These are phyloP conservation scores for Sistotremastrum niveocremeum DNA, from an alignment of 768 basidiomycete species.

Conservation along the genomic window DNA sequence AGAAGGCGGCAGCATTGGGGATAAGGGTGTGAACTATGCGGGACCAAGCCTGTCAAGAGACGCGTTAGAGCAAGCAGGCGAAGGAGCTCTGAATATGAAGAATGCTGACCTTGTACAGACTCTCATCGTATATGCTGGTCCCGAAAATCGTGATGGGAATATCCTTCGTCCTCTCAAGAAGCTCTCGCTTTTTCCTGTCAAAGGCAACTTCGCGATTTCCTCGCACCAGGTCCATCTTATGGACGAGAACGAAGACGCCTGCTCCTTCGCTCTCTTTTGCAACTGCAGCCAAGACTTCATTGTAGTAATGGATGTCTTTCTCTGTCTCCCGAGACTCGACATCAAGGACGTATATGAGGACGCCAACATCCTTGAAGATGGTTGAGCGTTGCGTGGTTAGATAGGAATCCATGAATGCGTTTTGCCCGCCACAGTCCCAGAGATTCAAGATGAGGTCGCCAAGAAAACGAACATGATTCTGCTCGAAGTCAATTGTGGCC, in stretches of 20 bases:
- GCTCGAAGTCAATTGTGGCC: constrained; percentile 96
- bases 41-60: constrained; percentile 75
- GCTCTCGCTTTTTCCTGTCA: constrained; percentile 58
- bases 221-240: constrained; percentile 94
- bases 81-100: neutral
- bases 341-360: constrained; percentile 98
- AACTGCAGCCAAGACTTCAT: constrained; percentile 78
- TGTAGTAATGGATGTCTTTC: constrained; percentile 86
- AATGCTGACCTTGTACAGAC: constrained; percentile 67
- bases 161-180: constrained; percentile 54
- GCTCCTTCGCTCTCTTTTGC: constrained; percentile 70
- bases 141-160: constrained; percentile 62
- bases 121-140: constrained; percentile 96
- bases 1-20: constrained; percentile 84
- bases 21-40: constrained; percentile 93
- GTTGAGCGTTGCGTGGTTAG: constrained; percentile 83
- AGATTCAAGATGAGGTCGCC: constrained; percentile 92
- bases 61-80: neutral
- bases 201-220: constrained; percentile 46
- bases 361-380: constrained; percentile 92
- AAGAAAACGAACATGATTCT: constrained; percentile 93
- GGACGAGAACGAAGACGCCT: constrained; percentile 77
- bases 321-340: constrained; percentile 73
- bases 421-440: constrained; percentile 99
- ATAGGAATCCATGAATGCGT: constrained; percentile 96